Conservation (phyloP, 2,329 filamentous ascomycete genomes). For the Scopulariopsis brevicaulis region DNA sequence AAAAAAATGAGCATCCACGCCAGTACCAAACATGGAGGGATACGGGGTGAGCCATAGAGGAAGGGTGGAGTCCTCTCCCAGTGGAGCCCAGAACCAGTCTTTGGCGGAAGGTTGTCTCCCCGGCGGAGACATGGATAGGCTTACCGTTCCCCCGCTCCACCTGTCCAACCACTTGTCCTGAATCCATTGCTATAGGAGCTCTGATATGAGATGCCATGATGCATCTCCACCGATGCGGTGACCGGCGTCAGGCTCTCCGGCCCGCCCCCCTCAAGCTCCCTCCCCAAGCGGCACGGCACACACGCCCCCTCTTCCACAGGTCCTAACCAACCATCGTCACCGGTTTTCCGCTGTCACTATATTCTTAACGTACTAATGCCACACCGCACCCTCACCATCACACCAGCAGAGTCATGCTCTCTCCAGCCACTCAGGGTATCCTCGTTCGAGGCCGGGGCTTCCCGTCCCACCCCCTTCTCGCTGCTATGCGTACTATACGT, state of each 20-base stretch:
- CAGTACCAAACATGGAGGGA: neutral
- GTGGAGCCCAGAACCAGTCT: neutral
- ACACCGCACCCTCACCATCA: neutral
- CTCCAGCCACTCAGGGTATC: neutral
- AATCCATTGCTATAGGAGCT: neutral
- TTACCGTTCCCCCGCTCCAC: neutral
- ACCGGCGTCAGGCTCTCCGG: neutral
- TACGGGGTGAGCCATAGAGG: neutral
- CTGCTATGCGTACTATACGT: neutral
- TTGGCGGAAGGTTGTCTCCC: neutral
- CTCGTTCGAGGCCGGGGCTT: neutral
- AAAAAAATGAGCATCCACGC: neutral
- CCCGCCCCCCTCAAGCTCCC: neutral
- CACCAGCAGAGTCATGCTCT: neutral
- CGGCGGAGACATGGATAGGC: neutral
- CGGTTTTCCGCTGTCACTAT: neutral
- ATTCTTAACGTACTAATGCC: neutral
- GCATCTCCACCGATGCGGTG: neutral
- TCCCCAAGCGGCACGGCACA: neutral
- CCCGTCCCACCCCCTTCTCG: neutral
- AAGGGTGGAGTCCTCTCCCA: neutral
- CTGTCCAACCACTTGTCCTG: neutral
- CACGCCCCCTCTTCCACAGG: neutral
- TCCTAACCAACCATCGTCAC: neutral
- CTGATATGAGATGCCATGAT: neutral